Evolutionary conservation across 108 stramenopile species (phyloP).

Genomic region (Cyclotella sp.): DNA sequence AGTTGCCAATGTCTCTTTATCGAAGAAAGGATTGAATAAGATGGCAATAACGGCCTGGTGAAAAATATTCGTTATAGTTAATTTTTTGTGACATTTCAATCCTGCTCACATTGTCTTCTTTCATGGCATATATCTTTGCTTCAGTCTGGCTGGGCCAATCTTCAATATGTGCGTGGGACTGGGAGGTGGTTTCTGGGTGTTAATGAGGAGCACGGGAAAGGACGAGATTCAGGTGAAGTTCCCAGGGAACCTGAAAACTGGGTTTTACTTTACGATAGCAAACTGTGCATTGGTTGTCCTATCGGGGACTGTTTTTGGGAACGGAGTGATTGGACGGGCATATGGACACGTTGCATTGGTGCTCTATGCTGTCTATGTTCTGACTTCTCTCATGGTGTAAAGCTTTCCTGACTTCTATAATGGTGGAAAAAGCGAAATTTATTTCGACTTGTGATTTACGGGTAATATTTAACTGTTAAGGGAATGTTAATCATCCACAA

Average conservation of each 20-base stretch:
- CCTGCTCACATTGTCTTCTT: neutral
- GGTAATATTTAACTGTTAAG: neutral
- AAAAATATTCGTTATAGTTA: neutral
- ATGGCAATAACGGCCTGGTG: conserved; percentile 85
- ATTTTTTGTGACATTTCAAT: neutral
- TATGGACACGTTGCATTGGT: conserved; percentile 53
- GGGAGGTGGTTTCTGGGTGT: conserved; percentile 70
- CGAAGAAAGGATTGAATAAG: conserved; percentile 90
- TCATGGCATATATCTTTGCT: neutral
- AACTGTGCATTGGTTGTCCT: conserved; percentile 47
- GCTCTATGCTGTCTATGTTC: conserved; percentile 42
- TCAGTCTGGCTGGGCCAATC: conserved; percentile 91
- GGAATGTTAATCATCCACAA: conserved; percentile 42
- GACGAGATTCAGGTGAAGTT: conserved; percentile 44
- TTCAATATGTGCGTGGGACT: conserved; percentile 94
- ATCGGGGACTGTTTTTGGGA: conserved; percentile 42
- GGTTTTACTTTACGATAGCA: conserved; percentile 49
- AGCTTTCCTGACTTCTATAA: neutral
- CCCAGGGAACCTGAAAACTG: conserved; percentile 44
- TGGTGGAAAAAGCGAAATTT: too few relatives aligned
- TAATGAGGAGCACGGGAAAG: conserved; percentile 48
- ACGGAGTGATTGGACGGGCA: conserved; percentile 44
- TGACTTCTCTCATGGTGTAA: conserved; percentile 37
- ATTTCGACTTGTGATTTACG: neutral
- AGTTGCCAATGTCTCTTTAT: conserved; percentile 93